These are phyloP conservation scores for Dictyophora rubrovolvata DNA, from an alignment of 768 basidiomycete species.

Conservation along the genomic window DNA sequence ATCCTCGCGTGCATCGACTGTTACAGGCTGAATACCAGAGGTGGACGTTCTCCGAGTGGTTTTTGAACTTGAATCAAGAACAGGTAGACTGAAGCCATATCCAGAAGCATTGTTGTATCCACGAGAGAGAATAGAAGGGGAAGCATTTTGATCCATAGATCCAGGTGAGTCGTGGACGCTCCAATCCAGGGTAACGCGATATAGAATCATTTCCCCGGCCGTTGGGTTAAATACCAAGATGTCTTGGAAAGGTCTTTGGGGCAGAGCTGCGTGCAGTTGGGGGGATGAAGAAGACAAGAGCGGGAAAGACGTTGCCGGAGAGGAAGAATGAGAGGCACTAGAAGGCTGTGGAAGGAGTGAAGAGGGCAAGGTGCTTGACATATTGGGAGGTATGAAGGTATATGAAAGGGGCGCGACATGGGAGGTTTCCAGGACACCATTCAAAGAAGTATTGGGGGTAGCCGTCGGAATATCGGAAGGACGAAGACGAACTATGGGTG, in stretches of 20 bases:
- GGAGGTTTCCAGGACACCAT: neutral
- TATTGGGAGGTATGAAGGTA: slow-evolving; percentile 35
- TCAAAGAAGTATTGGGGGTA: slow-evolving; percentile 18
- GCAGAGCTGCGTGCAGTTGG: slow-evolving; percentile 18
- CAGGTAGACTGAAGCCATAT: neutral
- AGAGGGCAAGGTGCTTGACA: slow-evolving; percentile 24
- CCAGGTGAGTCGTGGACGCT: slow-evolving; percentile 6
- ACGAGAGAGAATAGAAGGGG: neutral
- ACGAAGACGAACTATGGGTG: slow-evolving; percentile 48
- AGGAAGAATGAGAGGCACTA: slow-evolving; percentile 11
- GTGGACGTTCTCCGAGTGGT: neutral
- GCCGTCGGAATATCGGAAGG: slow-evolving; percentile 17
- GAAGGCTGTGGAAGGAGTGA: slow-evolving; percentile 29
- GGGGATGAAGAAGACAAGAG: slow-evolving; percentile 21
- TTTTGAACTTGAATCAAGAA: neutral
- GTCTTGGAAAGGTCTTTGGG: slow-evolving; percentile 42
- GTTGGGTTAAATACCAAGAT: slow-evolving; percentile 56
- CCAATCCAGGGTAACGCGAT: slow-evolving; percentile 40
- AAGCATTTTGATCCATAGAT: neutral
- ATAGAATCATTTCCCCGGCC: slow-evolving; percentile 44
- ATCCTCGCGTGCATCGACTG: slow-evolving; percentile 24
- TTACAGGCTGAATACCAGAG: slow-evolving; percentile 19
- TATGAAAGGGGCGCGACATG: slow-evolving; percentile 39
- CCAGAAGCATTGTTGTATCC: neutral
- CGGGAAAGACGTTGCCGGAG: slow-evolving; percentile 16